These are phyloP conservation scores for Triticum timopheevii DNA, from an alignment of 176 grass and related monocot species.

Conservation along the genomic window DNA sequence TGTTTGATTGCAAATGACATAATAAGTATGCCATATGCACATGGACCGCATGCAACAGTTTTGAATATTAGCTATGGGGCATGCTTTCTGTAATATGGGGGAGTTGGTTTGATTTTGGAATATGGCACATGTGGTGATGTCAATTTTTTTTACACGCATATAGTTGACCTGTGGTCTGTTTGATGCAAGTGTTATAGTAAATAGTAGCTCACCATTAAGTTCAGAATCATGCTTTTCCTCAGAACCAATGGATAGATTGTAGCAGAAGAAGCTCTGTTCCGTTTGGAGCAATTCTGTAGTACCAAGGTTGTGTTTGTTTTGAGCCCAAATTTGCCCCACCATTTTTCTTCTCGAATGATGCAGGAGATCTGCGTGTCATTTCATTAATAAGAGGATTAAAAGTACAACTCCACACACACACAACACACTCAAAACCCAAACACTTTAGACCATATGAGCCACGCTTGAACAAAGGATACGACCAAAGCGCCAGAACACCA, in stretches of 20 bases:
- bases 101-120: not conserved
- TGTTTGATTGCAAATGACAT: conserved; percentile 3
- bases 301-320: not conserved
- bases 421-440: not conserved
- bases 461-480: not conserved
- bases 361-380: not conserved
- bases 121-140: not conserved
- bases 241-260: conserved; percentile 5
- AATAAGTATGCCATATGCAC: not conserved
- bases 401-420: not conserved
- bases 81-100: not conserved
- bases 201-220: not conserved
- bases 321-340: not conserved
- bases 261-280: not conserved
- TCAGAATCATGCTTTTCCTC: not conserved
- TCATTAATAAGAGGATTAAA: too few species aligned
- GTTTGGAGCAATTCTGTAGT: not conserved
- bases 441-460: not conserved
- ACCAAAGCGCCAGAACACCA: not conserved
- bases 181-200: not conserved
- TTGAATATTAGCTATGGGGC: not conserved
- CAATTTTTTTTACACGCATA: not conserved
- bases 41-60: not conserved
- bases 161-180: not conserved
- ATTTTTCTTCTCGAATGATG: not conserved